phyloP scores from a whole-genome alignment of 805 yeast species.

The Wickerhamomyces mucosus region DNA sequence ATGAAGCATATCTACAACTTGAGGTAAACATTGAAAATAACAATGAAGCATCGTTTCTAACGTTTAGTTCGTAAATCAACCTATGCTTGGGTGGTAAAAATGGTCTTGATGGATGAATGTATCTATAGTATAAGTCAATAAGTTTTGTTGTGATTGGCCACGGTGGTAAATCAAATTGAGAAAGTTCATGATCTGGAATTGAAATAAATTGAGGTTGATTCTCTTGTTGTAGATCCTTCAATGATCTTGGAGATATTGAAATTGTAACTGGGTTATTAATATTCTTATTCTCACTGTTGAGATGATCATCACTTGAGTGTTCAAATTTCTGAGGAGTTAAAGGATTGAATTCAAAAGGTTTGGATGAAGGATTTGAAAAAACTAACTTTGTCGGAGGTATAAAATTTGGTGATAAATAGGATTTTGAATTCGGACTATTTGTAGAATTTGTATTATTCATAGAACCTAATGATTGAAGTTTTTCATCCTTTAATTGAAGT shows the following conservation, averaged over 20 bases:
- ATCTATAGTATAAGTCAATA: slow-evolving; percentile 31
- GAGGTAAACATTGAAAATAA: slow-evolving; percentile 28
- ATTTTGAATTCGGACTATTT: too few species aligned
- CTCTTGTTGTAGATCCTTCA: neutral
- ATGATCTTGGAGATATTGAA: neutral
- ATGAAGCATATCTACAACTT: slow-evolving; percentile 24
- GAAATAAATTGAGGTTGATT: slow-evolving; percentile 9
- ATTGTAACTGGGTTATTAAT: neutral
- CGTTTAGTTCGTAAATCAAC: slow-evolving; percentile 22
- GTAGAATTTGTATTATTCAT: too few species aligned
- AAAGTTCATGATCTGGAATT: slow-evolving; percentile 23
- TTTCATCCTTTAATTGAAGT: too few species aligned
- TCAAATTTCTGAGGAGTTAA: too few species aligned
- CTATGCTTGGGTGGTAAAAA: slow-evolving; percentile 26
- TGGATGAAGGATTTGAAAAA: neutral
- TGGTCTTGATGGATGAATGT: slow-evolving; percentile 28
- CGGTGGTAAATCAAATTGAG: slow-evolving; percentile 27
- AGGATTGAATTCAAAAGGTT: neutral
- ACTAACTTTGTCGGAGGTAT: neutral
- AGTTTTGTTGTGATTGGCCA: slow-evolving; percentile 24
- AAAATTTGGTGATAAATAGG: too few species aligned
- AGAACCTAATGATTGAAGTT: too few species aligned
- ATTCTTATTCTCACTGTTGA: slow-evolving; percentile 4
- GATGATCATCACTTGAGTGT: too few species aligned
- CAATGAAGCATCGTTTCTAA: slow-evolving; percentile 23